Evolutionary conservation across 768 basidiomycete species (phyloP).

Genomic region (Boletus coccyginus): DNA sequence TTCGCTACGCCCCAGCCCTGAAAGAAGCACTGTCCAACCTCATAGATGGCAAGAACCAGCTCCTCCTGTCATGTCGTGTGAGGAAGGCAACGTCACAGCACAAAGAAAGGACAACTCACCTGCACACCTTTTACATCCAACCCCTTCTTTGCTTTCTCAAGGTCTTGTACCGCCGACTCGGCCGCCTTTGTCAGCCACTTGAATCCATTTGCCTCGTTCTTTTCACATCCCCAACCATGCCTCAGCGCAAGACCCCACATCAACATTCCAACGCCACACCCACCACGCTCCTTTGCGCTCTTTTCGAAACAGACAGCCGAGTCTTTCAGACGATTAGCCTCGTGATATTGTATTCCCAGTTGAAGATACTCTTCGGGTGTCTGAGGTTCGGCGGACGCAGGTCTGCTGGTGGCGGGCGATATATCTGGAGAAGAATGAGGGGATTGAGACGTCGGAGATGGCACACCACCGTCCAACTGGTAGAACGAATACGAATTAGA

Average conservation of each 20-base stretch:
- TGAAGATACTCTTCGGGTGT: conserved; percentile 70
- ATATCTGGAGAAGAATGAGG: conserved; percentile 13
- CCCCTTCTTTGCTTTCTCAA: conserved; percentile 61
- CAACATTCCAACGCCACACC: conserved; percentile 86
- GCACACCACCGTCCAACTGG: conserved; percentile 44
- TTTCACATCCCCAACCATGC: conserved; percentile 85
- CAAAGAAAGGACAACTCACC: conserved; percentile 31
- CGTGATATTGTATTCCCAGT: conserved; percentile 75
- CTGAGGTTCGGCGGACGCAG: conserved; percentile 19
- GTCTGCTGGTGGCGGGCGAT: conserved; percentile 16
- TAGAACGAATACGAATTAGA: conserved; percentile 65
- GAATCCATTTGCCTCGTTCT: conserved; percentile 78
- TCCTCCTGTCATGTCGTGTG: conserved; percentile 49
- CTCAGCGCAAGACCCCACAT: conserved; percentile 87
- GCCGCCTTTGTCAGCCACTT: conserved; percentile 82
- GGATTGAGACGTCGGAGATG: conserved; percentile 40
- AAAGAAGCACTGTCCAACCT: conserved; percentile 90
- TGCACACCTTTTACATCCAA: conserved; percentile 53
- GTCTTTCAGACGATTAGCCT: conserved; percentile 65
- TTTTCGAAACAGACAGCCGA: conserved; percentile 74
- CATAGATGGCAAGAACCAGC: conserved; percentile 85
- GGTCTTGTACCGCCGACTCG: conserved; percentile 72
- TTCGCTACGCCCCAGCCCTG: conserved; percentile 88
- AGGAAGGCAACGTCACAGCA: neutral
- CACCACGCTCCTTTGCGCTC: conserved; percentile 70